Percentiles rank a stretch among this genome's conserved stretches.
Conservation (phyloP, 306 rosid species). For the Cicer judaicum region DNA sequence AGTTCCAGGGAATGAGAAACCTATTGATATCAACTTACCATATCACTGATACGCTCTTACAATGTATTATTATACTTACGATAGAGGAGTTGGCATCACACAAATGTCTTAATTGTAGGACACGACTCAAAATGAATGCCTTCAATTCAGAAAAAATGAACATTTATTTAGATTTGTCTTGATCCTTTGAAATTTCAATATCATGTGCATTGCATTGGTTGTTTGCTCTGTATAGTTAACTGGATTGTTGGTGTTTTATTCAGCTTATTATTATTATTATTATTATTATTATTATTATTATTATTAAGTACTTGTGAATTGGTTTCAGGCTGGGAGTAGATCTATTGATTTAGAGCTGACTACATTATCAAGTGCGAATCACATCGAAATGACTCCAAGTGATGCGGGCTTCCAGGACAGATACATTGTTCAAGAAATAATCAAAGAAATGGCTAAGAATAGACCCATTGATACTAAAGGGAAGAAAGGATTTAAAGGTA, state of each 20-base stretch:
- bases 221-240: slow-evolving; percentile 1
- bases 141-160: neutral
- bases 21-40: neutral
- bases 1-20: neutral
- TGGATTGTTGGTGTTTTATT: slow-evolving; percentile 30
- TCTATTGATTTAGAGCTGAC: slow-evolving; percentile 90
- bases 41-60: neutral
- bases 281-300: neutral
- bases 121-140: slow-evolving; percentile 14
- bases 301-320: slow-evolving; percentile 35
- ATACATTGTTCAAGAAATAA: slow-evolving; percentile 90
- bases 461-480: slow-evolving; percentile 91
- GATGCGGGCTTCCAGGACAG: slow-evolving; percentile 99
- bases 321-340: slow-evolving; percentile 91
- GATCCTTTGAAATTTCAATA: slow-evolving; percentile 1
- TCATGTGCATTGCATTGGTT: neutral
- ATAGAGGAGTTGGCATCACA: neutral
- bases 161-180: slow-evolving; percentile 27
- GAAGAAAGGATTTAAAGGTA: slow-evolving; percentile 83
- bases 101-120: neutral
- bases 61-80: neutral
- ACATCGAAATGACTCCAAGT: slow-evolving; percentile 85
- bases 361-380: slow-evolving; percentile 83
- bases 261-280: slow-evolving; percentile 20
- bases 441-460: slow-evolving; percentile 93